Conservation (phyloP, 805 yeast genomes). For the Hanseniaspora thailandica region DNA sequence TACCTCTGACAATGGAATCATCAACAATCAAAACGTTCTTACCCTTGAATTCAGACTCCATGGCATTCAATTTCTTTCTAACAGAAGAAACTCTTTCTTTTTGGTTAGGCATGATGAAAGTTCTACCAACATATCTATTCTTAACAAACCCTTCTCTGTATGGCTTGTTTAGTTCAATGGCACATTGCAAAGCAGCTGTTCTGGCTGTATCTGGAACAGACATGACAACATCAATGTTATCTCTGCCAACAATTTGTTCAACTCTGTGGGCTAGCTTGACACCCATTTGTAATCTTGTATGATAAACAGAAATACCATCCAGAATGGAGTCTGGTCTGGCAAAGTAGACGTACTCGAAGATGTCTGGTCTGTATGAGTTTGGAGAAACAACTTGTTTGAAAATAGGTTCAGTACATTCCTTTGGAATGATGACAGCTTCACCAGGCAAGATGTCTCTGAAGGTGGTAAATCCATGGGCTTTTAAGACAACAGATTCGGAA, state of each 20-base stretch:
- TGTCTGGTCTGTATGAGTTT: slow-evolving; percentile 78
- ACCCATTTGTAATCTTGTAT: slow-evolving; percentile 90
- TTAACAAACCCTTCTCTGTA: slow-evolving; percentile 96
- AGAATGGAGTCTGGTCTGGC: slow-evolving; percentile 94
- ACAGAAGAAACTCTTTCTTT: slow-evolving; percentile 86
- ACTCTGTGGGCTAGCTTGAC: slow-evolving; percentile 71
- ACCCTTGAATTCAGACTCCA: slow-evolving; percentile 81
- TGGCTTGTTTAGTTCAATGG: slow-evolving; percentile 65
- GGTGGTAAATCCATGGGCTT: slow-evolving; percentile 74
- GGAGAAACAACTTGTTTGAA: slow-evolving; percentile 76
- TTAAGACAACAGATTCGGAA: slow-evolving; percentile 85
- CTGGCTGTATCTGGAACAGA: slow-evolving; percentile 99
- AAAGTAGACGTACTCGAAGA: slow-evolving; percentile 93
- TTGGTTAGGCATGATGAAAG: slow-evolving; percentile 98
- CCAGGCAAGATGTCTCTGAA: slow-evolving; percentile 85
- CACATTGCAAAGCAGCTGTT: slow-evolving; percentile 85
- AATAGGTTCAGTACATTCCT: slow-evolving; percentile 59
- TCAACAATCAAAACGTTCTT: slow-evolving; percentile 83
- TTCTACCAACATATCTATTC: slow-evolving; percentile 92
- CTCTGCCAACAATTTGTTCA: slow-evolving; percentile 34
- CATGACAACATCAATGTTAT: slow-evolving; percentile 80
- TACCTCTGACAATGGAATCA: slow-evolving; percentile 95
- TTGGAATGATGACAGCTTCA: slow-evolving; percentile 89
- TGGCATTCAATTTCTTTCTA: slow-evolving; percentile 87
- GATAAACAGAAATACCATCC: slow-evolving; percentile 93